Evolutionary conservation across 2,329 filamentous ascomycete genomes (phyloP), one percentile per base, ranked within the genome.

Genomic region (Colletotrichum sidae): DNA sequence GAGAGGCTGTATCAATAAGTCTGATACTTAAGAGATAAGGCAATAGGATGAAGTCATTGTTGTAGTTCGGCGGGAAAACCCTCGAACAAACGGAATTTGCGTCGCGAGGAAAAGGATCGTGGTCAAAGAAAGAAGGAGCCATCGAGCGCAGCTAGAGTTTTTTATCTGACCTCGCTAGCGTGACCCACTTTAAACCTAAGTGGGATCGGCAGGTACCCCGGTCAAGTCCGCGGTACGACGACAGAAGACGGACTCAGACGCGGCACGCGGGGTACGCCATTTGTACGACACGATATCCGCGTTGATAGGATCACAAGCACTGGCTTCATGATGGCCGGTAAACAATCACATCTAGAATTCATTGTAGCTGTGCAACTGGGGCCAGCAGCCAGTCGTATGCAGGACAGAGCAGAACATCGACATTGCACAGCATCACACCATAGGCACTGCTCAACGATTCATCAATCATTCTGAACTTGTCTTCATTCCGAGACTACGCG

Each of bases 401-500:
- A 25, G 25, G 25, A 25, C 25, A 5, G 4, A 25, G 25, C 25
- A 25, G 25, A 5, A 5, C 25, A 25, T 25, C 25, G 25, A 4
- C 25, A 25, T 25, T 25, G 25, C 25, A 25, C 25, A 25, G 25
- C 25, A 25, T 25, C 25, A 25, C 25, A 25, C 25, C 25, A 25
- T 4, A 25, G 25, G 25, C 25, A 25, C 25, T 25, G 25, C 25
- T 25, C 25, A 25, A 25, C 25, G 17, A 25, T 25, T 25, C 25
- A 25, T 25, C 25, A 25, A 25, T 25, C 62, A 65, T 62, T 55
- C 55, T 63, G 63, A 66, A 66, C 63, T 56, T 66, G 53, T 66
- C 63, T 54, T 63, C 58, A 62, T 66, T 66, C 42, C 56, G 63
- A 66, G 58, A 66, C 63, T 66, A 66, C 63, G 63, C 53, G 52